Base-by-base conservation (phyloP, 2,329 filamentous ascomycete genomes). In the Cladosporium cucumerinum region DNA sequence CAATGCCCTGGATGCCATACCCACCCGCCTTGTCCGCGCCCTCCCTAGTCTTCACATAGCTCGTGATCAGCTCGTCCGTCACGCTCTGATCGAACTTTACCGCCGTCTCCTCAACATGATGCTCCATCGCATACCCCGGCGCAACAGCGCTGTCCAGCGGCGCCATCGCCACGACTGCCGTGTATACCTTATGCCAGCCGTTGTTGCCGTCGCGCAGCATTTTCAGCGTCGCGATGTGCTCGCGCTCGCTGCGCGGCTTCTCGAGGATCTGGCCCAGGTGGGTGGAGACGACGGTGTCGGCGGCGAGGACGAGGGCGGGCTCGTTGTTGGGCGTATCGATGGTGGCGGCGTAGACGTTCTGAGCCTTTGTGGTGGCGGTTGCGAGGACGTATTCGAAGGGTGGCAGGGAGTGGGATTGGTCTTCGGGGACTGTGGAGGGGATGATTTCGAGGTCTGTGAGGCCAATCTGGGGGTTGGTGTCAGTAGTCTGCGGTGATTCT, bases 21-120 rank as follows among this genome's bases (percentile, higher is more conserved):
- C 95, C 95, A 2, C 95, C 95, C 0, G 95, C 95, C 82, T 98
- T 99, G 78, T 98, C 95, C 12, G 87, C 93, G 1, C 95, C 95
- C 81, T 99, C 95, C 63, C 94, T 84, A 25, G 94, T 97, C 73
- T 84, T 85, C 65, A 93, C 89, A 75, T 93, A 93, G 61, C 85
- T 86, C 71, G 92, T 82, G 66, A 98, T 88, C 70, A 97, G 85
- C 66, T 96, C 93, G 79, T 99, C 94, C 16, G 87, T 87, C 5
- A 89, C 82, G 78, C 67, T 69, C 65, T 82, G 78, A 74, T 93
- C 92, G 78, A 99, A 99, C 74, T 85, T 87, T n/a, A 99, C 95
- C 67, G 84, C 86, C 52, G 94, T 98, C 82, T 97, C 93, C 80
- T 98, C 94, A 5, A 95, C 91, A 73, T 90, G 86, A 51, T 86